These are phyloP conservation scores for Backusella sp. DNA, from an alignment of 192 early-diverging fungal species.

Conservation along the genomic window DNA sequence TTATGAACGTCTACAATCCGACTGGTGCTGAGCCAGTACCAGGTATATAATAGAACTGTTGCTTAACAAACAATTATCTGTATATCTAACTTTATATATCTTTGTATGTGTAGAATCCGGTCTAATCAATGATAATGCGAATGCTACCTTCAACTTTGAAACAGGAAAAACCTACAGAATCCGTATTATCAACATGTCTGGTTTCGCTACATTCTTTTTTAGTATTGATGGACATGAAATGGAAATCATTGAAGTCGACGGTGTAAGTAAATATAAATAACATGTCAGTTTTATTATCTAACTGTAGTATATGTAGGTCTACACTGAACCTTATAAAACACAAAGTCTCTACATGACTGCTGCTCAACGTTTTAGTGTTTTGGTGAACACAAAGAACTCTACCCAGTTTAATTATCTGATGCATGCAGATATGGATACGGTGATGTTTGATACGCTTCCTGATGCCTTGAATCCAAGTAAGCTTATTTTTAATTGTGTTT, in stretches of 20 bases:
- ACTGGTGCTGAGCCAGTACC: conserved; percentile 75
- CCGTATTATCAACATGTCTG: conserved; percentile 81
- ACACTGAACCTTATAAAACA: conserved; percentile 56
- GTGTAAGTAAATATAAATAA: conserved; percentile 29
- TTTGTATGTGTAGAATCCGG: conserved; percentile 54
- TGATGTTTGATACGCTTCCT: conserved; percentile 73
- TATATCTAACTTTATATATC: conserved; percentile 22
- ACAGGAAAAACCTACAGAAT: conserved; percentile 83
- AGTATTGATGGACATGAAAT: conserved; percentile 79
- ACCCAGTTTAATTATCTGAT: conserved; percentile 64
- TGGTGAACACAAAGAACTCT: conserved; percentile 70
- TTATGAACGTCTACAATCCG: conserved; percentile 66
- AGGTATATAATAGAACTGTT: conserved; percentile 35
- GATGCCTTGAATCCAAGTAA: conserved; percentile 51
- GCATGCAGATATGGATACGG: conserved; percentile 72
- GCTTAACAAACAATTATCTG: conserved; percentile 63
- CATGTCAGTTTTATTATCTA: background rate
- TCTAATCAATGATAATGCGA: conserved; percentile 58
- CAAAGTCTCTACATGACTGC: conserved; percentile 58
- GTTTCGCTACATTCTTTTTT: conserved; percentile 74
- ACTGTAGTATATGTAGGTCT: conserved; percentile 21
- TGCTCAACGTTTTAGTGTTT: conserved; percentile 79
- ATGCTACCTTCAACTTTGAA: conserved; percentile 56
- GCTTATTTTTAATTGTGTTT: background rate
- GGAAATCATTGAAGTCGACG: conserved; percentile 79